A percentile compares a stretch with the other conserved stretches of the same genome.
Evolutionary conservation across 2,329 filamentous ascomycete species (phyloP).

Genomic region (Colletotrichum sp.): DNA sequence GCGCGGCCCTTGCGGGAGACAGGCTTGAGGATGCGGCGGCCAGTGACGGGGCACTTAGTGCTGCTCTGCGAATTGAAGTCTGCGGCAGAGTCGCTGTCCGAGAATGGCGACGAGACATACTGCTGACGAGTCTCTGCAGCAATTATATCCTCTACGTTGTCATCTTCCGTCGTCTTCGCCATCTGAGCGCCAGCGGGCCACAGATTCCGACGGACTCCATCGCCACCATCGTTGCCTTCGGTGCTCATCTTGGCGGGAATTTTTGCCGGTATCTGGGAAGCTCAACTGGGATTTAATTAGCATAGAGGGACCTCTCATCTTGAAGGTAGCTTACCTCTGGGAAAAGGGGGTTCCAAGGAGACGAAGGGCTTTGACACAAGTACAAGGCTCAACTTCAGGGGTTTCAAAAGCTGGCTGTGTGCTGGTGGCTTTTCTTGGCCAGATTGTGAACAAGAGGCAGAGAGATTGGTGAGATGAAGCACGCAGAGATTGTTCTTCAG

Average conservation of each 20-base stretch:
- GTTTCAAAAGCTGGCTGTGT: neutral
- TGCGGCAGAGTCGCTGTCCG: neutral
- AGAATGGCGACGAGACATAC: neutral
- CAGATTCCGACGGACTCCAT: neutral
- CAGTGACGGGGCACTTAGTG: neutral
- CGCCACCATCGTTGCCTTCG: neutral
- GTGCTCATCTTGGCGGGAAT: neutral
- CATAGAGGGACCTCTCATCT: neutral
- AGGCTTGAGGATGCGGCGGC: neutral
- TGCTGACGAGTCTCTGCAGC: neutral
- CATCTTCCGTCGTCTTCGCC: neutral
- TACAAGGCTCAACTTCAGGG: neutral
- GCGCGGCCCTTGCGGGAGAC: neutral
- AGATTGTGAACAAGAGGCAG: neutral
- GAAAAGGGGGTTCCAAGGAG: neutral
- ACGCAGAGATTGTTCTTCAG: neutral
- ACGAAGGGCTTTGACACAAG: neutral
- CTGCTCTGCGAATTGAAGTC: neutral
- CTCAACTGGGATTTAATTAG: neutral
- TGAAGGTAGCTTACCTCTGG: neutral
- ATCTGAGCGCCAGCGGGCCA: neutral
- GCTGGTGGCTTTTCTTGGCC: neutral
- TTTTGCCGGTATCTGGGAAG: neutral
- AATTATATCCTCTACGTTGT: neutral
- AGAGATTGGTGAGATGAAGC: neutral